These are phyloP conservation scores for Penicillium dipodomyicola DNA, from an alignment of 495 filamentous ascomycete genomes.

Conservation along the genomic window DNA sequence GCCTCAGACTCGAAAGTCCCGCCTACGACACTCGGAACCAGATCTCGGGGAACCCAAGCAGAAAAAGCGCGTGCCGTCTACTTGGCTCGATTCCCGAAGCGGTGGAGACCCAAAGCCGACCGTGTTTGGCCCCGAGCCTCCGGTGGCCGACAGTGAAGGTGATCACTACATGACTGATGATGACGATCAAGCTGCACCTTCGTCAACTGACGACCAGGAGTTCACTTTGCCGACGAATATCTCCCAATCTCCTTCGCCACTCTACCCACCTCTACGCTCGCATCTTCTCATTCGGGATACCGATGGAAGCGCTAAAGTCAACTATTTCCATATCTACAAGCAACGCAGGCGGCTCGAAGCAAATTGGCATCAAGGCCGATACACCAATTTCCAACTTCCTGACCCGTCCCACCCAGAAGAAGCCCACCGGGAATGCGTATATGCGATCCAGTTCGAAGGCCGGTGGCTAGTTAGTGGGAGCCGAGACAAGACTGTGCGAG, in stretches of 20 bases:
- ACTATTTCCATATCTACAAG: constrained; percentile 75
- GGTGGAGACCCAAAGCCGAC: constrained; percentile 5
- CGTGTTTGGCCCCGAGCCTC: constrained; percentile 15
- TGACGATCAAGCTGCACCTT: constrained; percentile 20
- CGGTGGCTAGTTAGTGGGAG: constrained; percentile 92
- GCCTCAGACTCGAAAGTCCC: constrained; percentile 45
- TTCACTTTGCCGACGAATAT: constrained; percentile 10
- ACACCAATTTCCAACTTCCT: constrained; percentile 83
- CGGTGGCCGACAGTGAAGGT: constrained; percentile 48
- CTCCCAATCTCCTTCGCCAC: constrained; percentile 14
- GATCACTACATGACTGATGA: constrained; percentile 51
- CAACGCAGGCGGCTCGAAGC: constrained; percentile 80
- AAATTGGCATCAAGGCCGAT: constrained; percentile 85
- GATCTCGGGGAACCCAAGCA: constrained; percentile 48
- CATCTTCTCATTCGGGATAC: constrained; percentile 35
- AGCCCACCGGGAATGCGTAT: constrained; percentile 89
- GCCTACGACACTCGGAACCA: constrained; percentile 42
- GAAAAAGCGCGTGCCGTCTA: constrained; percentile 51
- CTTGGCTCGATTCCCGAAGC: constrained; percentile 40
- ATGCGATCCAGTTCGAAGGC: constrained; percentile 83
- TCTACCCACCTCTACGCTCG: constrained; percentile 29
- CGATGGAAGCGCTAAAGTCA: constrained; percentile 38
- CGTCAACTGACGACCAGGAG: constrained; percentile 9
- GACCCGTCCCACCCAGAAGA: constrained; percentile 78
- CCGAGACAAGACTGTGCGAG: constrained; percentile 79